phyloP scores from a whole-genome alignment of 2,329 filamentous ascomycete genomes.

The Blumeriella jaapii region DNA sequence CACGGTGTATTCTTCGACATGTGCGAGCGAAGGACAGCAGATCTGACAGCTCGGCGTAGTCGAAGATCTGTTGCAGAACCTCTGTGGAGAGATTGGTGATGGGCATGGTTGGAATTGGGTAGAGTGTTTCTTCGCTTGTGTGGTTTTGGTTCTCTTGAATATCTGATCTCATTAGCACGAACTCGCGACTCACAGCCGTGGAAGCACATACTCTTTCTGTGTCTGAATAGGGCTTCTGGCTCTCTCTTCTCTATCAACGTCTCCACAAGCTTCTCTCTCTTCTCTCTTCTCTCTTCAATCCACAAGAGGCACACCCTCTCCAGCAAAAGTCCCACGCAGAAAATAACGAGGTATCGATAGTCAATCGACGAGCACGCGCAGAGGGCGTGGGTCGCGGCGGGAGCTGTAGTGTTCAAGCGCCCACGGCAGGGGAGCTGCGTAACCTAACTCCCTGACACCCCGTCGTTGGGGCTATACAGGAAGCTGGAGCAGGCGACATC shows the following conservation, averaged over 20 bases:
- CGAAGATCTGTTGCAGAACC: constrained; percentile 25
- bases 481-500: constrained; percentile 20
- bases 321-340: constrained; percentile 9
- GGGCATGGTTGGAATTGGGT: constrained; percentile 16
- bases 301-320: constrained; percentile 1
- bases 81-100: constrained; percentile 24
- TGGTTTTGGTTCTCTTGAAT: constrained; percentile 5
- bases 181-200: neutral
- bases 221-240: constrained; percentile 9
- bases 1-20: constrained; percentile 19
- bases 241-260: constrained; percentile 9
- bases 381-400: constrained; percentile 18
- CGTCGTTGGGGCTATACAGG: constrained; percentile 27
- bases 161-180: constrained; percentile 7
- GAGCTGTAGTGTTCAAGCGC: constrained; percentile 20
- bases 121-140: constrained; percentile 4
- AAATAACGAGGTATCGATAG: constrained; percentile 11
- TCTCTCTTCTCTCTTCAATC: too few relatives aligned
- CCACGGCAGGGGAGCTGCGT: constrained; percentile 14
- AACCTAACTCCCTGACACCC: constrained; percentile 25
- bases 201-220: constrained; percentile 10
- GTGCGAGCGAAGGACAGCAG: constrained; percentile 24
- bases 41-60: constrained; percentile 20
- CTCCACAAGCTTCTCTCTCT: constrained; percentile 10
- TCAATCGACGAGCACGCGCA: constrained; percentile 12